phyloP scores from a whole-genome alignment of 306 rosid species.

The Vachellia pachyceras region DNA sequence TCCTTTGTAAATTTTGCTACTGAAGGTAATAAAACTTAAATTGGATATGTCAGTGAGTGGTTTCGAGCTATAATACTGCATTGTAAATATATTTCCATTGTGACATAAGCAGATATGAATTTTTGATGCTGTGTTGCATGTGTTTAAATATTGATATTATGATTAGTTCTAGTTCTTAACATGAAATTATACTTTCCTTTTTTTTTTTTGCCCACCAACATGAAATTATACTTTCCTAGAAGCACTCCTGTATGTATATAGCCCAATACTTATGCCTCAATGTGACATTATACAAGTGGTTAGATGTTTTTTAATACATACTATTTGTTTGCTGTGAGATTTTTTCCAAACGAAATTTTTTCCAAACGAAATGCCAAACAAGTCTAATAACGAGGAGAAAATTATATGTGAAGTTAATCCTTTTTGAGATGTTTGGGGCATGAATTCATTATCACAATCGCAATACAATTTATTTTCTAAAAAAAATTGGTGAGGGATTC shows the following conservation, averaged over 20 bases:
- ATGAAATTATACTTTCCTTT: no score
- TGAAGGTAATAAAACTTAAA: slow-evolving; percentile 36
- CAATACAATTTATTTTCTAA: background rate
- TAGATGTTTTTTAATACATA: no score
- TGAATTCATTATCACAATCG: background rate
- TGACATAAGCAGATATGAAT: background rate
- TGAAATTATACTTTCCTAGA: background rate
- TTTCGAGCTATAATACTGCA: background rate
- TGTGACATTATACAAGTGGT: background rate
- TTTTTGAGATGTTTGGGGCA: background rate
- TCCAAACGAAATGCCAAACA: no score
- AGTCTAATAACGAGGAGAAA: background rate
- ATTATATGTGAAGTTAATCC: background rate
- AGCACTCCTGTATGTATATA: background rate
- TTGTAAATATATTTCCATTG: background rate
- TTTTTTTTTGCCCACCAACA: no score
- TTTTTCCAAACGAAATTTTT: no score
- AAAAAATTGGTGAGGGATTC: no score
- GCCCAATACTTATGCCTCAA: background rate
- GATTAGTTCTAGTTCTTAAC: background rate
- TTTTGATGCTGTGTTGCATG: background rate
- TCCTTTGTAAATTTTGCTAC: slow-evolving; percentile 21
- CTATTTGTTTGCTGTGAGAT: background rate
- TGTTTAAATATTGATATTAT: background rate
- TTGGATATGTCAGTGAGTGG: background rate